Evolutionary conservation across 2,329 filamentous ascomycete species (phyloP).

Genomic region (Malbranchea cinnamomea): DNA sequence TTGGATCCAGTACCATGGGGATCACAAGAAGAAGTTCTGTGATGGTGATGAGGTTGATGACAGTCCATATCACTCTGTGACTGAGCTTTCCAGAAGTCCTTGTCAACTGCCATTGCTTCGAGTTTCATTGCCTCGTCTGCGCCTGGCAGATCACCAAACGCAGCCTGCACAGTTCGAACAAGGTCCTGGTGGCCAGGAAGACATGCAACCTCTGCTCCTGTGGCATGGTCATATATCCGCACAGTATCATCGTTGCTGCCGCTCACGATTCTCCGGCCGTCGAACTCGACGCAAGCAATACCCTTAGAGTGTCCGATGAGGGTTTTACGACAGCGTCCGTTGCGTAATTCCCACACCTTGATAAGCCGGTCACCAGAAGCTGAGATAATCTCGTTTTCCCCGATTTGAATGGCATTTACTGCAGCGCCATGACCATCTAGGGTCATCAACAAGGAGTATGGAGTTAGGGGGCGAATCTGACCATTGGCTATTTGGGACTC

Average conservation of each 20-base stretch:
- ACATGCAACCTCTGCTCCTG: constrained; percentile 77
- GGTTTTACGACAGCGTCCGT: constrained; percentile 59
- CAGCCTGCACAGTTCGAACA: constrained; percentile 87
- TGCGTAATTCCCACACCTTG: constrained; percentile 87
- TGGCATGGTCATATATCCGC: constrained; percentile 79
- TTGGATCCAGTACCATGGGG: constrained; percentile 65
- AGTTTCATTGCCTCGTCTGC: constrained; percentile 59
- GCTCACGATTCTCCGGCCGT: constrained; percentile 82
- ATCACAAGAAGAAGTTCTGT: too few species aligned
- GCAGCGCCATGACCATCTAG: constrained; percentile 78
- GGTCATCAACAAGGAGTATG: constrained; percentile 64
- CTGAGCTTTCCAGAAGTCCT: constrained; percentile 50
- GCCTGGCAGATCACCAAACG: constrained; percentile 77
- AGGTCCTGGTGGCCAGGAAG: constrained; percentile 68
- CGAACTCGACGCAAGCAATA: constrained; percentile 94
- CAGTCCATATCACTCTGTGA: constrained; percentile 30
- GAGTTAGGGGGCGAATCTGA: constrained; percentile 33
- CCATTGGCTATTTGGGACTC: constrained; percentile 29
- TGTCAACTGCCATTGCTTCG: constrained; percentile 59
- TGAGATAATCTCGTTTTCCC: constrained; percentile 74
- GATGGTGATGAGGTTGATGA: constrained; percentile 12
- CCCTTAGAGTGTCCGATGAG: constrained; percentile 83
- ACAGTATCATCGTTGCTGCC: constrained; percentile 94
- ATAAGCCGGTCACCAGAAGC: constrained; percentile 88
- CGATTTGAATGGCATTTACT: constrained; percentile 90